phyloP scores from a whole-genome alignment of 2,329 filamentous ascomycete species.

The Dendrostoma leiphaemia region DNA sequence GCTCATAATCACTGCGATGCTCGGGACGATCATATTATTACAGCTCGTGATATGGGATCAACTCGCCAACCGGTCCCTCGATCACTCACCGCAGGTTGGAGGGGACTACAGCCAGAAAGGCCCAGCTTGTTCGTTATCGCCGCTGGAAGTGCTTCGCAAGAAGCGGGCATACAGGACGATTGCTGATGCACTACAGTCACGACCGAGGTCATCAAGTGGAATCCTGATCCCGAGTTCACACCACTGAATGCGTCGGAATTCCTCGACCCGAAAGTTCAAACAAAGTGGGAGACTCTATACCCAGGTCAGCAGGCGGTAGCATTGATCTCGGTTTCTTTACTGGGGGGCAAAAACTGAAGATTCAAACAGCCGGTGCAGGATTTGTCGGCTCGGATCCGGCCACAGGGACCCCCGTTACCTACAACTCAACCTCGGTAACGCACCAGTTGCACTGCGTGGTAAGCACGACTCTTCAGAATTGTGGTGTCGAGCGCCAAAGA shows the following conservation, averaged over 20 bases:
- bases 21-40: slow-evolving; percentile 29
- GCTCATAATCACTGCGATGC: slow-evolving; percentile 30
- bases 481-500: too few relatives aligned
- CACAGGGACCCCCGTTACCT: too few relatives aligned
- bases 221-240: slow-evolving; percentile 35
- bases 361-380: slow-evolving; percentile 3
- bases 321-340: not conserved
- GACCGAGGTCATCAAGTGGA: slow-evolving; percentile 35
- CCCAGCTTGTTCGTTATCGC: slow-evolving; percentile 31
- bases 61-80: not conserved
- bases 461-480: slow-evolving; percentile 5
- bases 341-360: not conserved
- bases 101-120: slow-evolving; percentile 35
- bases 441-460: slow-evolving; percentile 41
- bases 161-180: not conserved
- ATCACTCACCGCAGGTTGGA: slow-evolving; percentile 32
- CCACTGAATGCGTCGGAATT: slow-evolving; percentile 38
- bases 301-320: slow-evolving; percentile 27
- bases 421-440: slow-evolving; percentile 40
- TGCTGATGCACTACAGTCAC: slow-evolving; percentile 26
- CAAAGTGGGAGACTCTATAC: slow-evolving; percentile 38
- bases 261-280: slow-evolving; percentile 33
- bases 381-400: slow-evolving; percentile 3
- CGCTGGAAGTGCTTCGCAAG: too few relatives aligned
- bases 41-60: slow-evolving; percentile 21